A percentile compares a stretch with the other conserved stretches of the same genome.
Evolutionary conservation across 139 green algal species (phyloP).

Genomic region (Auxenochlorella protothecoides): DNA sequence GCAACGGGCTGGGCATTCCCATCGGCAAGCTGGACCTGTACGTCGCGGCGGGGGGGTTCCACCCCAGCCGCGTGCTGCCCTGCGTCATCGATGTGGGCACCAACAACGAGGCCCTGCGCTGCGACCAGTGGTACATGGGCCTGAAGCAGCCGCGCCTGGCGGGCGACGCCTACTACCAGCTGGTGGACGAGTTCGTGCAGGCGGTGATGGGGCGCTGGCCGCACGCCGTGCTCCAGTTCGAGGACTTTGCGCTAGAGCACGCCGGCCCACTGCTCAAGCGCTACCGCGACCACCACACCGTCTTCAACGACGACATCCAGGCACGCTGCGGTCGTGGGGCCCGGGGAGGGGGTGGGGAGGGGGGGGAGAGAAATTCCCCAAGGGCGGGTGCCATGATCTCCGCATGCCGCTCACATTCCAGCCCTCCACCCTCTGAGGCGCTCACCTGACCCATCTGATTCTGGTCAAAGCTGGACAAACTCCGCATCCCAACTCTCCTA

Average conservation of each 20-base stretch:
- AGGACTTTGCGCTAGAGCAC: slow-evolving; percentile 57
- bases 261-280: slow-evolving; percentile 48
- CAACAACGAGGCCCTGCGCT: slow-evolving; percentile 56
- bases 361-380: not conserved
- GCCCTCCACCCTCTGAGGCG: too few species aligned
- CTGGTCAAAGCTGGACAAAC: too few species aligned
- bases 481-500: too few species aligned
- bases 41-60: slow-evolving; percentile 78
- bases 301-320: slow-evolving; percentile 77
- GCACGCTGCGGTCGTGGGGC: not conserved
- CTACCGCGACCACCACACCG: slow-evolving; percentile 45
- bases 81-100: slow-evolving; percentile 82
- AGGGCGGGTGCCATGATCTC: too few species aligned
- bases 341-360: not conserved
- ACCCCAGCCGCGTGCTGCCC: slow-evolving; percentile 73
- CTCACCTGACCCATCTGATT: too few species aligned
- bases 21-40: slow-evolving; percentile 94
- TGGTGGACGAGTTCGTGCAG: slow-evolving; percentile 63
- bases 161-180: slow-evolving; percentile 58
- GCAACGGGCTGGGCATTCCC: slow-evolving; percentile 65
- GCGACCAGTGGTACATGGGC: slow-evolving; percentile 57
- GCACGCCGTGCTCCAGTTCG: slow-evolving; percentile 60
- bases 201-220: slow-evolving; percentile 54
- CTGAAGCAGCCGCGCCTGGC: slow-evolving; percentile 55
- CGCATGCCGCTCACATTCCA: too few species aligned